phyloP scores from a whole-genome alignment of 106 monocot genomes.

The Triglochin maritima region DNA sequence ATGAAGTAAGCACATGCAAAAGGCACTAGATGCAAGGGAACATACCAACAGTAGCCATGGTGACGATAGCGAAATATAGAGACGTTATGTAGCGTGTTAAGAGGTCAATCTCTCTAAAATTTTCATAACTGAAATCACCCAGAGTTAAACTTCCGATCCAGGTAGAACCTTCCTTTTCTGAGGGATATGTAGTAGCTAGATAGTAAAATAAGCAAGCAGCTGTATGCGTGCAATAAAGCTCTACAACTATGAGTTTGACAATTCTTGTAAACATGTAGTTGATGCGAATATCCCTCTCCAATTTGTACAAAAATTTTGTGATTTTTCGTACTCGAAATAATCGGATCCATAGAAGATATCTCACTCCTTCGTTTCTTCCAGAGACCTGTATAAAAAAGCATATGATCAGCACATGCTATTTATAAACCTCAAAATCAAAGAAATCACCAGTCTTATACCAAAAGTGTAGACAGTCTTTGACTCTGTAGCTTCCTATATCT shows the following conservation, averaged over 20 bases:
- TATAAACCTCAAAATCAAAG: no score
- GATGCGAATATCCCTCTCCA: slow-evolving; percentile 86
- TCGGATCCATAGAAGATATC: slow-evolving; percentile 88
- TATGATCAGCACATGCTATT: no score
- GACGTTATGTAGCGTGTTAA: slow-evolving; percentile 69
- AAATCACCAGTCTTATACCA: no score
- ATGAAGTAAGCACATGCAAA: not conserved
- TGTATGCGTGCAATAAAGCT: slow-evolving; percentile 89
- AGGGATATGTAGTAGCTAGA: slow-evolving; percentile 74
- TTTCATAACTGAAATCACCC: slow-evolving; percentile 55
- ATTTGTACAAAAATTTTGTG: slow-evolving; percentile 36
- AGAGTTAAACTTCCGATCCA: slow-evolving; percentile 90
- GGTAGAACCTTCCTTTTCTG: slow-evolving; percentile 64
- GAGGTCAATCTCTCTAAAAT: slow-evolving; percentile 76
- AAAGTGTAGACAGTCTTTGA: no score
- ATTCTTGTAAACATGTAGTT: slow-evolving; percentile 92
- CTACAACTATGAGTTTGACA: slow-evolving; percentile 82
- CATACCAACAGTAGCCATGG: slow-evolving; percentile 87
- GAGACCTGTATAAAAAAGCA: slow-evolving; percentile 25
- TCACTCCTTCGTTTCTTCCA: slow-evolving; percentile 72
- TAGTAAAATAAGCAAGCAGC: slow-evolving; percentile 95
- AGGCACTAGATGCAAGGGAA: not conserved
- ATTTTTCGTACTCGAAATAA: slow-evolving; percentile 50
- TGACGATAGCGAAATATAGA: slow-evolving; percentile 85
- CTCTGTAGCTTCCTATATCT: no score